A percentile compares a stretch with the other conserved stretches of the same genome.
Evolutionary conservation across 139 green algal genomes (phyloP).

Genomic region (Chlorella sorokiniana): DNA sequence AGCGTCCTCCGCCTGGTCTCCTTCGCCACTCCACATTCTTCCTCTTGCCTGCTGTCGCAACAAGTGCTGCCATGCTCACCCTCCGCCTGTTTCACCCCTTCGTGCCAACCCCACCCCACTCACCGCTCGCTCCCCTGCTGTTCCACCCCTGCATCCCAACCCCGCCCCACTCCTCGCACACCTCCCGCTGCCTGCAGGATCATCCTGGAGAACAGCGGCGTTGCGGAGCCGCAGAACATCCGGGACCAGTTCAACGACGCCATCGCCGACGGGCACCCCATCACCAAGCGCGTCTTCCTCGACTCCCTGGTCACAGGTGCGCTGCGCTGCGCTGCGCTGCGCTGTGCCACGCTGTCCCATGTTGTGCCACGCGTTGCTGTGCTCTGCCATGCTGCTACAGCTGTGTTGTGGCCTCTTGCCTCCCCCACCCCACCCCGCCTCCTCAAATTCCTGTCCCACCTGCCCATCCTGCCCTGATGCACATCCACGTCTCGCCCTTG

Average conservation of each 20-base stretch:
- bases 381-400: background rate
- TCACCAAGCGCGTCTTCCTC: slow-evolving; percentile 76
- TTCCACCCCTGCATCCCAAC: background rate
- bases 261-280: slow-evolving; percentile 58
- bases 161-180: background rate
- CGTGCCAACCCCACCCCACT: too few species aligned
- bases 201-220: slow-evolving; percentile 91
- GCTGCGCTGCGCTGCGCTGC: slow-evolving; percentile 13
- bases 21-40: too few species aligned
- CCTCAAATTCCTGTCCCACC: too few species aligned
- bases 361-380: background rate
- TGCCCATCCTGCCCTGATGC: too few species aligned
- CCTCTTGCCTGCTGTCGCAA: too few species aligned
- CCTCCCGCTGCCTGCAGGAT: slow-evolving; percentile 55
- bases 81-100: too few species aligned
- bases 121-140: background rate
- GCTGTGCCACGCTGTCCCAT: background rate
- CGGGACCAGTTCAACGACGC: slow-evolving; percentile 90
- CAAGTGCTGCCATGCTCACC: too few species aligned
- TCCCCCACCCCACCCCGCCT: too few species aligned
- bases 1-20: too few species aligned
- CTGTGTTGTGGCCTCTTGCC: too few species aligned
- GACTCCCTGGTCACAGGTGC: slow-evolving; percentile 85
- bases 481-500: background rate
- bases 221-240: slow-evolving; percentile 92